Conservation (phyloP, 129 eudicot species). For the Chrysanthemum lavandulifolium region DNA sequence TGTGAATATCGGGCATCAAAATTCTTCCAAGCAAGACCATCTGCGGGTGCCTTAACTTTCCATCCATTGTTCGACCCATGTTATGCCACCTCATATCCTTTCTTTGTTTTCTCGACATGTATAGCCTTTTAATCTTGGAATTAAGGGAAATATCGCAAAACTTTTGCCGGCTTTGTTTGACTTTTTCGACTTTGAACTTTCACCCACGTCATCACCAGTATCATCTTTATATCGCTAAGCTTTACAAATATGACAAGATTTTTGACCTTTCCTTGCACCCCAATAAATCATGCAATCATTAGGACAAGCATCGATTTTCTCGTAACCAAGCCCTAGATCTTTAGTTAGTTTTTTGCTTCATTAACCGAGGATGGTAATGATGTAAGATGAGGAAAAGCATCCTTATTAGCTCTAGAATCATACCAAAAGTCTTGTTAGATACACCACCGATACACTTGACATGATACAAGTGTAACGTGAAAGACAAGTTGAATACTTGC, state of each 20-base stretch:
- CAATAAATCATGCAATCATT: constrained; percentile 8
- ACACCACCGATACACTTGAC: not conserved
- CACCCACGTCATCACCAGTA: not conserved
- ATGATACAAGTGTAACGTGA: constrained; percentile 11
- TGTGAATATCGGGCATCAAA: too few relatives aligned
- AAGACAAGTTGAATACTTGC: constrained; percentile 8
- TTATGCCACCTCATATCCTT: too few relatives aligned
- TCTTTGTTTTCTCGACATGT: too few relatives aligned
- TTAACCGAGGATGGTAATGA: not conserved
- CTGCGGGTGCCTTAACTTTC: too few relatives aligned
- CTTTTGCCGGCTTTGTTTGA: too few relatives aligned
- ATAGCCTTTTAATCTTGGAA: too few relatives aligned
- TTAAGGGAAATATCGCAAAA: too few relatives aligned
- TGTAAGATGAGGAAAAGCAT: constrained; percentile 1
- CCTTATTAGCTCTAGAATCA: constrained; percentile 8
- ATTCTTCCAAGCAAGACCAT: too few relatives aligned
- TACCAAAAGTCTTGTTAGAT: not conserved
- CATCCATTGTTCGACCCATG: too few relatives aligned
- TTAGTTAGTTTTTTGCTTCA: not conserved
- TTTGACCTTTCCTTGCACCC: not conserved
- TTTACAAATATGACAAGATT: not conserved
- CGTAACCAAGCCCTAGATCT: not conserved
- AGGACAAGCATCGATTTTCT: constrained; percentile 9
- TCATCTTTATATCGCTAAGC: too few relatives aligned
- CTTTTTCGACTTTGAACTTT: not conserved